phyloP scores from a whole-genome alignment of 164 flowering plant species.

The Magnolia changhungtana region DNA sequence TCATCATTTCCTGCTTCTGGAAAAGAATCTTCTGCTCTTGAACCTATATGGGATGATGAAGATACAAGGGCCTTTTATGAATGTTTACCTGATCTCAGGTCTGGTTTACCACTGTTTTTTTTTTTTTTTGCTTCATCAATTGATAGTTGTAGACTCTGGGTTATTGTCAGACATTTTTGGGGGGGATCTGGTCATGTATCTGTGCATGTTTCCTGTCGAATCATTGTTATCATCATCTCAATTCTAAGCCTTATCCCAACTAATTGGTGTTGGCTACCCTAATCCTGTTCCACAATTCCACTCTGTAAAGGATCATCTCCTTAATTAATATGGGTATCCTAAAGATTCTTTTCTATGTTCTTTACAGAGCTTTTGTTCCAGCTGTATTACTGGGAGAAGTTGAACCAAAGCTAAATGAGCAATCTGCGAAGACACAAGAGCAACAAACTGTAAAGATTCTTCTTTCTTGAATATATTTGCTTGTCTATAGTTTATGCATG shows the following conservation, averaged over 20 bases:
- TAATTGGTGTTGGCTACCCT: no score
- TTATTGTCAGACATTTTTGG: neutral
- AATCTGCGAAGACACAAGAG: slow-evolving; percentile 63
- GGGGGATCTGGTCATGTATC: neutral
- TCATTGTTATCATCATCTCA: neutral
- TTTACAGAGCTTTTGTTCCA: slow-evolving; percentile 92
- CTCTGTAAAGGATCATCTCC: neutral
- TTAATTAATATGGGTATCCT: neutral
- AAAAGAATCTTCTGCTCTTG: slow-evolving; percentile 68
- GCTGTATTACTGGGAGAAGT: slow-evolving; percentile 93
- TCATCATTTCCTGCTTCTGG: slow-evolving; percentile 60
- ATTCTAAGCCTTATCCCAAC: neutral
- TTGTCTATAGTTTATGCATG: neutral
- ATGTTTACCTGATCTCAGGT: slow-evolving; percentile 97
- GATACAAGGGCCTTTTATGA: slow-evolving; percentile 95
- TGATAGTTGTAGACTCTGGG: neutral
- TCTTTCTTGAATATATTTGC: neutral
- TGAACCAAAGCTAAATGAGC: slow-evolving; percentile 71
- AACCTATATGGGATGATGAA: slow-evolving; percentile 97
- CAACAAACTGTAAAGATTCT: slow-evolving; percentile 52
- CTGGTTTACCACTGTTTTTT: slow-evolving; percentile 14
- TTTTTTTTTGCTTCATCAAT: neutral
- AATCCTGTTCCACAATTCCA: no score
- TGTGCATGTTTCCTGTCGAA: neutral
- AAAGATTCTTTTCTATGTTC: neutral